These are phyloP conservation scores for Termitomyces sp. DNA, from an alignment of 768 basidiomycete species.

Conservation along the genomic window DNA sequence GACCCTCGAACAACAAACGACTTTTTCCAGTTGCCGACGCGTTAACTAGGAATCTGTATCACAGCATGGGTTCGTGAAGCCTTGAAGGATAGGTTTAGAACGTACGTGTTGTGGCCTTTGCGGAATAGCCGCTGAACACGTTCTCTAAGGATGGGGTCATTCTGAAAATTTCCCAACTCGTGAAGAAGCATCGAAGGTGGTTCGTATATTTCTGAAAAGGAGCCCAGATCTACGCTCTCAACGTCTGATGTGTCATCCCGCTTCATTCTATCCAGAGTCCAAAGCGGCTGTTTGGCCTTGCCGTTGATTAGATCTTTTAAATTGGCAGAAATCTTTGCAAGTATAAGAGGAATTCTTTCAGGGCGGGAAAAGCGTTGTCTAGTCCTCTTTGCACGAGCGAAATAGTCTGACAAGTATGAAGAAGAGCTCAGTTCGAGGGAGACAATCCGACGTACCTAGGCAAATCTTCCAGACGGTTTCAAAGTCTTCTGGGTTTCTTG, in stretches of 20 bases:
- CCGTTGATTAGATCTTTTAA: background rate
- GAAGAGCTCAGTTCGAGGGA: too few relatives aligned
- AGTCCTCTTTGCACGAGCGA: background rate
- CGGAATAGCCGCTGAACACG: background rate
- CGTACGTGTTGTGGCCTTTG: background rate
- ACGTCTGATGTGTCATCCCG: too few relatives aligned
- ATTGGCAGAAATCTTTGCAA: background rate
- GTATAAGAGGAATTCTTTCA: background rate
- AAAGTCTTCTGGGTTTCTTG: background rate
- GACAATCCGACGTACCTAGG: background rate
- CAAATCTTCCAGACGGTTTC: background rate
- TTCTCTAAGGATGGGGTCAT: background rate
- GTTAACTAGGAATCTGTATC: constrained; percentile 1
- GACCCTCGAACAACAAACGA: background rate
- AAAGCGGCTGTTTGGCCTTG: background rate
- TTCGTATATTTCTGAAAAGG: background rate
- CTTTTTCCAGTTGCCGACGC: constrained; percentile 2
- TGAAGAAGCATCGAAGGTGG: constrained; percentile 1
- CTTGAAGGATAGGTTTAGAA: background rate
- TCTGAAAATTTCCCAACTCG: background rate
- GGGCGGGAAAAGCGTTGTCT: background rate
- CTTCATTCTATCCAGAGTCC: background rate
- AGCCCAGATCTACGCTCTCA: background rate
- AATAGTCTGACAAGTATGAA: background rate
- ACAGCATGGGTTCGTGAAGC: background rate